These are phyloP conservation scores for Umbelopsis sp. DNA, from an alignment of 192 early-diverging fungal genomes.

Conservation along the genomic window DNA sequence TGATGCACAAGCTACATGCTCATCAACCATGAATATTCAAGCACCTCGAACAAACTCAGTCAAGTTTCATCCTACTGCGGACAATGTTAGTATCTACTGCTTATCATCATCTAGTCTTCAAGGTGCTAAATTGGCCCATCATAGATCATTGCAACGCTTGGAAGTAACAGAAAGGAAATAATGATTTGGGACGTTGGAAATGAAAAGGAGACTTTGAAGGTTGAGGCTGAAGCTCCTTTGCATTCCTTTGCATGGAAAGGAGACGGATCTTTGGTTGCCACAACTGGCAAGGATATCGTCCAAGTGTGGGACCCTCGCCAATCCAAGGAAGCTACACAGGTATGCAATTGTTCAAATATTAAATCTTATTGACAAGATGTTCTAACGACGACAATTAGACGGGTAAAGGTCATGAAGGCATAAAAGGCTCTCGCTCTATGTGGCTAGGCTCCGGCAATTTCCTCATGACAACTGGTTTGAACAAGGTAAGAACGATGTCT, in stretches of 20 bases:
- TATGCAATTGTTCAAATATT: not conserved
- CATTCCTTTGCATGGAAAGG: slow-evolving; percentile 65
- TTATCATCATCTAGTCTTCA: not conserved
- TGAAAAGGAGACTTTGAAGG: slow-evolving; percentile 20
- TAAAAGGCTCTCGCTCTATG: slow-evolving; percentile 64
- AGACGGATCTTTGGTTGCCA: slow-evolving; percentile 55
- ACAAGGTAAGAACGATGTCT: slow-evolving; percentile 40
- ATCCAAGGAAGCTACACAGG: slow-evolving; percentile 33
- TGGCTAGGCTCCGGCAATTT: slow-evolving; percentile 70
- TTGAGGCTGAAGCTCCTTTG: slow-evolving; percentile 33
- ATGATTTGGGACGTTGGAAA: slow-evolving; percentile 53
- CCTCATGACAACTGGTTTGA: slow-evolving; percentile 76
- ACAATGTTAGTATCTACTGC: slow-evolving; percentile 36
- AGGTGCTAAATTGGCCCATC: not conserved
- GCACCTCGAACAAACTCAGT: slow-evolving; percentile 44
- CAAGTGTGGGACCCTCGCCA: slow-evolving; percentile 65
- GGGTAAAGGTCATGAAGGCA: slow-evolving; percentile 59
- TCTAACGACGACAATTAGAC: slow-evolving; percentile 21
- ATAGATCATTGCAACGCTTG: slow-evolving; percentile 50
- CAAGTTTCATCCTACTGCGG: slow-evolving; percentile 52
- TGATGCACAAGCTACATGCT: slow-evolving; percentile 17
- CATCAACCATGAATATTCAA: slow-evolving; percentile 37
- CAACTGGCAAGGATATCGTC: slow-evolving; percentile 60
- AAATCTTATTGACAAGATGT: not conserved
- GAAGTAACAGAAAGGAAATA: slow-evolving; percentile 45